phyloP scores from a whole-genome alignment of 495 filamentous ascomycete genomes.

The Sabuloglossum arenarium region DNA sequence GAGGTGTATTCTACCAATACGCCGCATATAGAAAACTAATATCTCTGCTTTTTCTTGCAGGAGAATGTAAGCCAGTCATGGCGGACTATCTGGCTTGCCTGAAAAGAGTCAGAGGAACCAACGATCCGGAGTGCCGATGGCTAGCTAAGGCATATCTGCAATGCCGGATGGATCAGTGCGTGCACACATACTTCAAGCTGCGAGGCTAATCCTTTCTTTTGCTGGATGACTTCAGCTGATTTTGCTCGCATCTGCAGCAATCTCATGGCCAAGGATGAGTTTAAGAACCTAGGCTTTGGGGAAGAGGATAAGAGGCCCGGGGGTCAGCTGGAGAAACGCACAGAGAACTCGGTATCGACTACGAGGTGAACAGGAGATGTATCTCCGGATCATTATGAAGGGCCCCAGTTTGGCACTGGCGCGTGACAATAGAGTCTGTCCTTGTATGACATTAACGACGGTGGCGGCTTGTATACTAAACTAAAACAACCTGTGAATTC shows the following conservation, averaged over 20 bases:
- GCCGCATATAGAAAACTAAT: not conserved
- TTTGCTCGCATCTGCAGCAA: slow-evolving; percentile 32
- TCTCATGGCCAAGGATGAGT: slow-evolving; percentile 84
- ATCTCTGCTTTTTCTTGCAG: slow-evolving; percentile 23
- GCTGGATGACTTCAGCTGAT: not conserved
- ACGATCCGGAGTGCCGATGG: slow-evolving; percentile 64
- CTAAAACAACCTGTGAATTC: not conserved
- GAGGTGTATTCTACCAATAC: too few species aligned
- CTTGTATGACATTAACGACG: not conserved
- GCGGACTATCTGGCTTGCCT: slow-evolving; percentile 65
- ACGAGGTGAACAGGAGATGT: not conserved
- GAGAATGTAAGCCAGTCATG: slow-evolving; percentile 86
- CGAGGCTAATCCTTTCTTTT: not conserved
- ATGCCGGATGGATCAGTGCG: slow-evolving; percentile 89
- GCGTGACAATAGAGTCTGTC: not conserved
- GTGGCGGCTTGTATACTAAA: not conserved
- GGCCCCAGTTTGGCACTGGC: not conserved
- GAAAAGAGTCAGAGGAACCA: slow-evolving; percentile 57
- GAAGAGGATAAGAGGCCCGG: slow-evolving; percentile 23
- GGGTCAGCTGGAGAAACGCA: not conserved
- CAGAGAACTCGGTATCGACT: not conserved
- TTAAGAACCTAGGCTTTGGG: slow-evolving; percentile 73
- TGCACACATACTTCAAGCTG: slow-evolving; percentile 9
- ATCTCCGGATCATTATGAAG: slow-evolving; percentile 2
- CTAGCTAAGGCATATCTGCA: slow-evolving; percentile 72